Base-by-base conservation (phyloP, 768 basidiomycete genomes). In the Mycena belliarum region DNA sequence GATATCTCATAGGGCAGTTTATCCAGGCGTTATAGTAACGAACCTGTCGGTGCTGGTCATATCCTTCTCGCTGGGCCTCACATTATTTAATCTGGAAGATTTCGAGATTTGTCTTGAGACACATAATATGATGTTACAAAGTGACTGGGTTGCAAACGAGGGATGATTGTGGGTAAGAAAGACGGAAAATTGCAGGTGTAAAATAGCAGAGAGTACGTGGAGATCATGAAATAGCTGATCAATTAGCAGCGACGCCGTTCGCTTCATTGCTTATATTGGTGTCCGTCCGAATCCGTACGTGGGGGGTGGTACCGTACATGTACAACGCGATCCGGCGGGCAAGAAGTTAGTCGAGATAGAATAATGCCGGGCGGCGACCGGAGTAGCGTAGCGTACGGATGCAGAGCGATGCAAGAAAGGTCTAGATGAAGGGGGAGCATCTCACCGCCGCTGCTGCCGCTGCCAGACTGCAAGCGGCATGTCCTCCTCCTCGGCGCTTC, bases 381-480 rank as follows among this genome's bases (percentile, higher is more conserved):
- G 44, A 32, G n/a, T n/a, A 12, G 47, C 25, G 46, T 59, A 55
- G 54, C 49, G 53, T 26, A 26, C 21, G 53, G 20, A 45, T 52
- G 49, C 38, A 49, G 45, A 38, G 37, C 37, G 37, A 55, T 49
- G 59, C 48, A 59, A 55, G 45, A 52, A 52, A 60, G 26, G 59
- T 60, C 59, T 60, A 59, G 52, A 55, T 56, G 57, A 18, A 47
- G 25, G 46, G 29, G 45, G 4, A 25, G 32, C 16, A 16, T 29
- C 45, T 78, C 72, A 84, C 68, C 79, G 78, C 66, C 85, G 78
- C 64, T 82, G 85, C 67, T 87, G 89, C 66, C 88, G 88, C 70
- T 91, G 89, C 79, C 85, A 91, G 54, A 90, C 71, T 20, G 91
- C 89, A 46, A 93, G 75, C 20, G 91, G 91, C 37, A 91, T 74